phyloP scores from a whole-genome alignment of 2,329 filamentous ascomycete genomes.

The Pleochaeta shiraiana region DNA sequence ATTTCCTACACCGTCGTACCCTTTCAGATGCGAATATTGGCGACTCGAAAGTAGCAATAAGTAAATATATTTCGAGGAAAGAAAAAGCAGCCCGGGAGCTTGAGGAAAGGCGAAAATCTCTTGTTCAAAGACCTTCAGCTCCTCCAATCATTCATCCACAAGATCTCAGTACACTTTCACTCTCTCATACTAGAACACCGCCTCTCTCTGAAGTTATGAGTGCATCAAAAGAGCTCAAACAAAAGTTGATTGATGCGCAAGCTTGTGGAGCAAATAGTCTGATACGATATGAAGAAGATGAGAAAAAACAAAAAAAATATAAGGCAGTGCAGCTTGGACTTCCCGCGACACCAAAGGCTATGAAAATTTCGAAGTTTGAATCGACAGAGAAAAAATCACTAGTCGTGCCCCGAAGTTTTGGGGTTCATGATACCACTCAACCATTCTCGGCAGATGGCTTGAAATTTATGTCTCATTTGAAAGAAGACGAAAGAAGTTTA shows the following conservation, averaged over 20 bases:
- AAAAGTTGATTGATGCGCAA: too few species aligned
- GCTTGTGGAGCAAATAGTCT: too few species aligned
- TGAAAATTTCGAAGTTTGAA: conserved; percentile 40
- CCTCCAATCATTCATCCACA: conserved; percentile 60
- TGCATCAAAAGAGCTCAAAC: too few species aligned
- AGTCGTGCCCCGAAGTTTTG: not conserved
- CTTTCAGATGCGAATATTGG: conserved; percentile 27
- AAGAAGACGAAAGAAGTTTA: conserved; percentile 14
- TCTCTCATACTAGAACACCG: conserved; percentile 11
- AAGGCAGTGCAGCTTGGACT: conserved; percentile 44
- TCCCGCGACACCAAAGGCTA: conserved; percentile 79
- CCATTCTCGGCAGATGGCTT: not conserved
- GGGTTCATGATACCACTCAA: not conserved
- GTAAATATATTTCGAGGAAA: conserved; percentile 43
- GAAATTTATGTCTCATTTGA: conserved; percentile 9
- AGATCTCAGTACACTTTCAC: conserved; percentile 23
- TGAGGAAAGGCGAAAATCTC: conserved; percentile 67
- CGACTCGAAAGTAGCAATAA: conserved; percentile 32
- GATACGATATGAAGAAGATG: not conserved
- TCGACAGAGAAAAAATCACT: not conserved
- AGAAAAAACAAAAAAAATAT: conserved; percentile 10
- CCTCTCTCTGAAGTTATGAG: too few species aligned
- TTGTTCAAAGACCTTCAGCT: conserved; percentile 58
- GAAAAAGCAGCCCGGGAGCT: conserved; percentile 65
- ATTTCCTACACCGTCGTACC: conserved; percentile 18